Evolutionary conservation across 2,329 filamentous ascomycete genomes (phyloP), one percentile per base, ranked within the genome.

Genomic region (Aspergillus pseudoterreus): DNA sequence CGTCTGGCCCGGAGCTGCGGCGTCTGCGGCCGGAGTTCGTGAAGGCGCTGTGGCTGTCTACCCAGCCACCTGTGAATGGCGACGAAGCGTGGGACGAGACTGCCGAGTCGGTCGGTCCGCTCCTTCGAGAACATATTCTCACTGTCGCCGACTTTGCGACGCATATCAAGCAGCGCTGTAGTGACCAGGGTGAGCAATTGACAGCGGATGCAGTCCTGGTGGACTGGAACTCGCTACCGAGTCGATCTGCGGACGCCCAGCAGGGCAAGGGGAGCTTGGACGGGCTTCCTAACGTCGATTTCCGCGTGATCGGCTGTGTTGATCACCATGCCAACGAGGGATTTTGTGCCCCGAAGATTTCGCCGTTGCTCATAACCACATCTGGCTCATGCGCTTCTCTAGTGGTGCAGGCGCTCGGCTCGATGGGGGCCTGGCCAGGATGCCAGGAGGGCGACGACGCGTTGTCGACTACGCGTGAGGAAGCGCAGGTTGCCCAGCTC

Each of bases 291-390:
- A 59, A 68, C 4, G 60, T 68, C 3, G 58, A 62, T 2, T 67
- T 74, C 47, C 68, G 70, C 14, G 75, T 83, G 2, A 61, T 73
- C 3, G 82, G 79, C 4, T 79, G 79, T 43, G 80, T 86, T 49
- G 83, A 86, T 61, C 83, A 86, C 61, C 83, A 85, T 58, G 75
- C 78, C 4, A 82, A 86, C 49, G 83, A 86, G 60, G 54, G 69
- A 12, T 77, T 73, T 49, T 73, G 84, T 2, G 73, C 79, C 0
- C 35, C 63, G 0, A 63, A 57, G 0, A 64, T 65, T 3, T 71
- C 79, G 35, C 81, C 80, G 8, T 71, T 78, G 22, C 68, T 82
- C 19, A 77, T 86, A 35, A 70, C 75, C 43, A 79, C 78, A 19
- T 73, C 74, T 11, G 83, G 82, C 2, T 84, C 82, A 54, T 86